phyloP scores from a whole-genome alignment of 768 basidiomycete species.

The Serendipita vermifera region DNA sequence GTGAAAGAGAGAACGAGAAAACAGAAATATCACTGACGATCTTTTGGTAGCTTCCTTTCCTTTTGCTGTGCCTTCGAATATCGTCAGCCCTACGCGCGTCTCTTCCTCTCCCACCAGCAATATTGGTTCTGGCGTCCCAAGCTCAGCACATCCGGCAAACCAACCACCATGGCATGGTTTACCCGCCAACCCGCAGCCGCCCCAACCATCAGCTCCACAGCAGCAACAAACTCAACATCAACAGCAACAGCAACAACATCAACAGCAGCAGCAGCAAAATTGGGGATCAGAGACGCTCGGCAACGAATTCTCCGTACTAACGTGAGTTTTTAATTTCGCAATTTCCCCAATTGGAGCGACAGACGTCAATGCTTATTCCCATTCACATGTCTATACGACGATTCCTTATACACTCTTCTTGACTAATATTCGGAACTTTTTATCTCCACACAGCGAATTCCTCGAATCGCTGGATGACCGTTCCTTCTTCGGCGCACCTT shows the following conservation, averaged over 20 bases:
- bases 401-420: not conserved
- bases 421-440: slow-evolving; percentile 9
- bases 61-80: too few species aligned
- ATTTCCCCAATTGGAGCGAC: slow-evolving; percentile 14
- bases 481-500: slow-evolving; percentile 56
- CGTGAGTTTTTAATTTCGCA: slow-evolving; percentile 32
- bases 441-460: slow-evolving; percentile 51
- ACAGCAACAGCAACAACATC: slow-evolving; percentile 46
- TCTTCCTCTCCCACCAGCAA: too few species aligned
- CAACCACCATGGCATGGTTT: slow-evolving; percentile 16
- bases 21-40: too few species aligned
- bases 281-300: slow-evolving; percentile 55
- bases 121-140: slow-evolving; percentile 18
- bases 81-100: too few species aligned
- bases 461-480: slow-evolving; percentile 78
- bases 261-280: too few species aligned
- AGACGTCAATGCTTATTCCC: slow-evolving; percentile 8
- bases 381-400: not conserved
- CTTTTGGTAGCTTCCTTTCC: too few species aligned
- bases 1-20: too few species aligned
- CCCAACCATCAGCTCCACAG: slow-evolving; percentile 24
- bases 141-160: slow-evolving; percentile 18
- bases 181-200: slow-evolving; percentile 28
- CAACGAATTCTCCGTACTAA: slow-evolving; percentile 71
- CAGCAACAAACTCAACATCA: slow-evolving; percentile 43